These are phyloP conservation scores for Calonectria honghensis DNA, from an alignment of 2,329 filamentous ascomycete species.

Conservation along the genomic window DNA sequence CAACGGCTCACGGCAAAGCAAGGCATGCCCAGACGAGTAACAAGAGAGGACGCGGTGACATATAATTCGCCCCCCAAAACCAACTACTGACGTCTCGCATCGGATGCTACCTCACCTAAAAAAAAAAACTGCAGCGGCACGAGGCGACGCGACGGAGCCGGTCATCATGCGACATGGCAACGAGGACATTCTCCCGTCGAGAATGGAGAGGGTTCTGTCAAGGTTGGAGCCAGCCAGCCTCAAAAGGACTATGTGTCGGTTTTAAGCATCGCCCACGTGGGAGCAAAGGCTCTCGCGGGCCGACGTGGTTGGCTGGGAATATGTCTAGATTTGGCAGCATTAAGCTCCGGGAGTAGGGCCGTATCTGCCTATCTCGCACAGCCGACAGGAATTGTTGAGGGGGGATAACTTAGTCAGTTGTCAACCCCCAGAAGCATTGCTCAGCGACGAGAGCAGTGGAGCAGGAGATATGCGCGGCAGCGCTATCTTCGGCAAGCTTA, in stretches of 20 bases:
- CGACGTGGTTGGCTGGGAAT: slow-evolving; percentile 23
- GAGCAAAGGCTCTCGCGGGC: not conserved
- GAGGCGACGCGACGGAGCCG: slow-evolving; percentile 1
- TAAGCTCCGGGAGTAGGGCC: slow-evolving; percentile 28
- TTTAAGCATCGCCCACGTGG: slow-evolving; percentile 25
- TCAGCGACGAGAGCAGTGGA: slow-evolving; percentile 5
- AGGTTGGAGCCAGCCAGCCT: slow-evolving; percentile 14
- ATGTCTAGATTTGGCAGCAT: slow-evolving; percentile 26
- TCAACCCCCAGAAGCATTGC: slow-evolving; percentile 2
- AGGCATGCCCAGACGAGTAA: not conserved
- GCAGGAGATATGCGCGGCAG: slow-evolving; percentile 33
- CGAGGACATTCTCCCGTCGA: not conserved
- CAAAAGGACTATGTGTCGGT: not conserved
- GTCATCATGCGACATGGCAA: not conserved
- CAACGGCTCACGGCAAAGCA: slow-evolving; percentile 20
- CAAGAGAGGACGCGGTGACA: not conserved
- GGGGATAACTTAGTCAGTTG: slow-evolving; percentile 19
- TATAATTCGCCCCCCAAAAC: not conserved
- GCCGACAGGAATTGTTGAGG: slow-evolving; percentile 32
- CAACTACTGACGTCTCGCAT: not conserved
- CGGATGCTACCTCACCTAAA: slow-evolving; percentile 19
- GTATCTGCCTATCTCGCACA: slow-evolving; percentile 26
- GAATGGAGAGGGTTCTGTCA: slow-evolving; percentile 9
- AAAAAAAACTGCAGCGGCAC: slow-evolving; percentile 1
- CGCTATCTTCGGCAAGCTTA: slow-evolving; percentile 37